Base-by-base conservation (phyloP, 495 filamentous ascomycete genomes). In the Jackrogersella multiformis region DNA sequence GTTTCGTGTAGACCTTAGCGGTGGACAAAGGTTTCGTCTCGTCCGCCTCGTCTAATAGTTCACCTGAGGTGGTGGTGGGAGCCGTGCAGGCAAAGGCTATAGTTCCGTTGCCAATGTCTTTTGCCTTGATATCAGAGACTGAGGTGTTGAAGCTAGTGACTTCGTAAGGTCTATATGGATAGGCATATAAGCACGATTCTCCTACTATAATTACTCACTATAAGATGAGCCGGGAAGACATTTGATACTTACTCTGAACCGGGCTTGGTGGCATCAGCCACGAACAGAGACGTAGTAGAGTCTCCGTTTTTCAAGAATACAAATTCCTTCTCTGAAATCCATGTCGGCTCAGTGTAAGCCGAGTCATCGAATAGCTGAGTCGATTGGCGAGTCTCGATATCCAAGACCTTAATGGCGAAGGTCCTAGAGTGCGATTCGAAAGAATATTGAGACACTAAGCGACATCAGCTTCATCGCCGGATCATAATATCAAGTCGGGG, bases 351-450 rank as follows among this genome's bases (percentile, higher is more conserved):
- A 69, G 84, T 89, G 10, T 85, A 84, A 16, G 82, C 80, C 10
- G 82, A 63, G 41, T 91, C 86, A 53, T 88, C 86, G 49, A 86
- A 89, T 23, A 97, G 76, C 4, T 90, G 73, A 0, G 80, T 82
- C 0, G 90, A 90, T 46, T 88, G 84, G 44, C 91, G 90, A 13
- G 84, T 88, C 23, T 80, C 75, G 49, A 94, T 85, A 51, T 96
- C 88, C 1, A 98, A 77, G 0, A 95, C 77, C 21, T 88, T 87
- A 67, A 96, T 90, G 70, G 94, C 89, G 32, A 83, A 83, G 10
- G 80, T 89, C 77, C 90, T 92, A 45, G 84, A 84, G 75, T 97
- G 94, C 0, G 86, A 81, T 45, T 91, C 83, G 77, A 98, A 97
- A 18, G 88, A 93, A 73, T 97, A 98, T 6, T 88, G 87, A 0